phyloP scores from a whole-genome alignment of 805 yeast species.

The Candida koratica region DNA sequence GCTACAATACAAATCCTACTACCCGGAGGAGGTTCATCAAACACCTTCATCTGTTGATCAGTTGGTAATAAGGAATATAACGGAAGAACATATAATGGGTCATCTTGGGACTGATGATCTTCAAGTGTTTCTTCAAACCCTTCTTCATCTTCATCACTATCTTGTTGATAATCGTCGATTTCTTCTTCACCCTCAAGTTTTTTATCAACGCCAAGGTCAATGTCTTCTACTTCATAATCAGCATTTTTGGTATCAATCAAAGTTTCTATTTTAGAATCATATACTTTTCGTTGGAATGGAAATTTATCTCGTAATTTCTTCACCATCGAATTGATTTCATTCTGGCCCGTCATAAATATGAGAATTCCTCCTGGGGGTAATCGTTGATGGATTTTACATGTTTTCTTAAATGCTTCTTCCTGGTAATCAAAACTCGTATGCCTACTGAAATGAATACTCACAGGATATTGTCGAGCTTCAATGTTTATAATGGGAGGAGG shows the following conservation, averaged over 20 bases:
- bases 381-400: conserved; percentile 78
- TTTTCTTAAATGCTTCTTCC: conserved; percentile 81
- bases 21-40: conserved; percentile 79
- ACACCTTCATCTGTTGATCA: conserved; percentile 89
- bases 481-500: conserved; percentile 89
- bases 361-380: conserved; percentile 94
- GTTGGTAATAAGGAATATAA: conserved; percentile 92
- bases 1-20: conserved; percentile 89
- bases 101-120: conserved; percentile 64
- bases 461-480: conserved; percentile 93
- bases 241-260: conserved; percentile 42
- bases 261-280: conserved; percentile 26
- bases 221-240: conserved; percentile 81
- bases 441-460: conserved; percentile 82
- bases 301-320: conserved; percentile 64
- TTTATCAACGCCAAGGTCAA: conserved; percentile 60
- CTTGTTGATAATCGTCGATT: conserved; percentile 47
- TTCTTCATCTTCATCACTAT: conserved; percentile 56
- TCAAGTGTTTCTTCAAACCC: conserved; percentile 71
- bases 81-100: conserved; percentile 88
- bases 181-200: conserved; percentile 38
- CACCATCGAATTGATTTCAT: conserved; percentile 78
- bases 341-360: conserved; percentile 90
- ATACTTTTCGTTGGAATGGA: conserved; percentile 22
- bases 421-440: conserved; percentile 74